These are phyloP conservation scores for Abortiporus biennis DNA, from an alignment of 1,284 basidiomycete genomes.

Conservation along the genomic window DNA sequence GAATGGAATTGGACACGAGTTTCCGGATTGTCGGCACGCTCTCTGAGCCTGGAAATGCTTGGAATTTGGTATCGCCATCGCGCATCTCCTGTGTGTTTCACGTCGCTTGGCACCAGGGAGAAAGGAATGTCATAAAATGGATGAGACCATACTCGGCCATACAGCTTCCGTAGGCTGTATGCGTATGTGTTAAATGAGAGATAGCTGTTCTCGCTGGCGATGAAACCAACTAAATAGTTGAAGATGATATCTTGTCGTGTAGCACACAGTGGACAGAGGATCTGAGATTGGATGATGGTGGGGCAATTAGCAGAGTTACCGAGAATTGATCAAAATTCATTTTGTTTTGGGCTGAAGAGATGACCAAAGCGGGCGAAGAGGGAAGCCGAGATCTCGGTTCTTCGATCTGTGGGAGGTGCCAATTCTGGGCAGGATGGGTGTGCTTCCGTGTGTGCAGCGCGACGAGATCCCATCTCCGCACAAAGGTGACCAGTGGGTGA, in stretches of 20 bases:
- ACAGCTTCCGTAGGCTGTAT: no score
- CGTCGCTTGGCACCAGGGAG: conserved; percentile 1
- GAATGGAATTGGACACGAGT: conserved; percentile 4
- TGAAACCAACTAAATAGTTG: background rate
- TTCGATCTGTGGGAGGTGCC: no score
- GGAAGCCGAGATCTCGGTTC: conserved; percentile 1
- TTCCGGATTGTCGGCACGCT: conserved; percentile 3
- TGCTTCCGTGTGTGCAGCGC: conserved; percentile 19
- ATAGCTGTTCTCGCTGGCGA: no score
- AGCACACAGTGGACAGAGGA: no score
- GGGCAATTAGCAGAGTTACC: conserved; percentile 3
- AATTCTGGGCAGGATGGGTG: no score
- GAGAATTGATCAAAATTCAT: conserved; percentile 6
- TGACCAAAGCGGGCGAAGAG: conserved; percentile 4
- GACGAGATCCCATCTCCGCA: conserved; percentile 15
- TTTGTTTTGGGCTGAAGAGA: background rate
- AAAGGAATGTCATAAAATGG: background rate
- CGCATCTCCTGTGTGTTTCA: background rate
- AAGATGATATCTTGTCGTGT: no score
- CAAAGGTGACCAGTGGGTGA: no score
- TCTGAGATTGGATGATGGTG: conserved; percentile 7
- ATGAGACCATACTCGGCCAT: no score
- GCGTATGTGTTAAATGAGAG: no score
- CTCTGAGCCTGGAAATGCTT: no score
- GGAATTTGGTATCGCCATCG: no score